Evolutionary conservation across 2,329 filamentous ascomycete species (phyloP).

Genomic region (Verticillium nubilum): DNA sequence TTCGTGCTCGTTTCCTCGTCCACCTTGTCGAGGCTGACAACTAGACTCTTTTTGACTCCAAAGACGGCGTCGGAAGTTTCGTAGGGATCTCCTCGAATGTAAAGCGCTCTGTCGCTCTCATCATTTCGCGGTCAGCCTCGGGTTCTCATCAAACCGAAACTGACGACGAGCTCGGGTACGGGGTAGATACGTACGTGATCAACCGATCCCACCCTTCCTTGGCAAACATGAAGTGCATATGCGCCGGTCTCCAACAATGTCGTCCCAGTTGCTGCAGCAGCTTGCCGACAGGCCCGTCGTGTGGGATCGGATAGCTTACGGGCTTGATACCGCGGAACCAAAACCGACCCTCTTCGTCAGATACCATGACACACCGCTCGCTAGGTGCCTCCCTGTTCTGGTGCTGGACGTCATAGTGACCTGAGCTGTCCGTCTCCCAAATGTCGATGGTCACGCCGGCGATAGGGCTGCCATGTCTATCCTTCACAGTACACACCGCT

Average conservation of each 20-base stretch:
- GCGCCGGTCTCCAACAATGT: conserved; percentile 72
- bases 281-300: conserved; percentile 78
- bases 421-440: conserved; percentile 73
- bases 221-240: conserved; percentile 87
- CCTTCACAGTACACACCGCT: conserved; percentile 60
- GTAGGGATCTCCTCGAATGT: conserved; percentile 72
- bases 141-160: not conserved
- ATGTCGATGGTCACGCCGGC: conserved; percentile 63
- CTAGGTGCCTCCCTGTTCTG: conserved; percentile 40
- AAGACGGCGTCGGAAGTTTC: conserved; percentile 83
- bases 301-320: conserved; percentile 78
- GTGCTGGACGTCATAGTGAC: conserved; percentile 73
- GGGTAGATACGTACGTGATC: conserved; percentile 61
- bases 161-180: not conserved
- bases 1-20: conserved; percentile 48
- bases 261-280: conserved; percentile 60
- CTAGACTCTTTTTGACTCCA: conserved; percentile 74
- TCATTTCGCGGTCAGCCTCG: not conserved
- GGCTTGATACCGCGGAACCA: conserved; percentile 84
- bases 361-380: conserved; percentile 46
- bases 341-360: conserved; percentile 39
- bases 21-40: conserved; percentile 56
- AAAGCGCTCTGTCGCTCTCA: conserved; percentile 54
- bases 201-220: conserved; percentile 73
- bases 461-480: conserved; percentile 55